Base-by-base conservation (phyloP, 1,139 yeast species). In the Taiozyma sp. region DNA sequence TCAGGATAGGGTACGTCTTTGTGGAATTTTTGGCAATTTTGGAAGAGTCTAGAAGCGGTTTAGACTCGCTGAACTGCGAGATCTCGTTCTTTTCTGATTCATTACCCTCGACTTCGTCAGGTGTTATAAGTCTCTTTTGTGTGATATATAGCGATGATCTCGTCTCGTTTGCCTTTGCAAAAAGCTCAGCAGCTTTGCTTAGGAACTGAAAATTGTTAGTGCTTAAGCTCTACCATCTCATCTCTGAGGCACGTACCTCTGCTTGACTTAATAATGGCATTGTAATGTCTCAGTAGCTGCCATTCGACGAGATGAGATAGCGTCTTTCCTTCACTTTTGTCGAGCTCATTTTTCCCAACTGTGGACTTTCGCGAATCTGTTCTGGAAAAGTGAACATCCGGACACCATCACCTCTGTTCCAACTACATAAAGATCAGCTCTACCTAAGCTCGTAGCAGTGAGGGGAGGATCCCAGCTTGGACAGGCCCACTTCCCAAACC, bases 31-130 rank as follows among this genome's bases (percentile, higher is more conserved):
- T 63, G 40, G 51, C 49, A 19, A 57, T 59, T 58, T 45, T 51
- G 9, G 60, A 53, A 14, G 48, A 51, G 46, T 91, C 88, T 38
- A 95, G 90, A 61, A 76, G 88, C 48, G 97, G 62, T 23, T 28
- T 48, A 1, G 48, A 44, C 0, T 46, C 45, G 3, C 49, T 46
- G 50, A 62, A 62, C 41, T 55, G 49, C 23, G 66, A 57, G 19
- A 61, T 51, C 48, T 61, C 57, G 30, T 54, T 55, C 42, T 40
- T 24, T 7, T 41, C 12, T 8, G 57, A 55, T 36, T 60, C 60
- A 19, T 53, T 48, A 3, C 64, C 64, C 19, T 56, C 52, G 13
- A 62, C 61, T 32, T 54, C 59, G 45, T 59, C 63, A 46, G 41
- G 54, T 27, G 48, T 60, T 51, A 52, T 57, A 24, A 56, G 64